Evolutionary conservation across 1,139 yeast species (phyloP), one percentile per base, ranked within the genome.

Genomic region (Kazachstania sp.): DNA sequence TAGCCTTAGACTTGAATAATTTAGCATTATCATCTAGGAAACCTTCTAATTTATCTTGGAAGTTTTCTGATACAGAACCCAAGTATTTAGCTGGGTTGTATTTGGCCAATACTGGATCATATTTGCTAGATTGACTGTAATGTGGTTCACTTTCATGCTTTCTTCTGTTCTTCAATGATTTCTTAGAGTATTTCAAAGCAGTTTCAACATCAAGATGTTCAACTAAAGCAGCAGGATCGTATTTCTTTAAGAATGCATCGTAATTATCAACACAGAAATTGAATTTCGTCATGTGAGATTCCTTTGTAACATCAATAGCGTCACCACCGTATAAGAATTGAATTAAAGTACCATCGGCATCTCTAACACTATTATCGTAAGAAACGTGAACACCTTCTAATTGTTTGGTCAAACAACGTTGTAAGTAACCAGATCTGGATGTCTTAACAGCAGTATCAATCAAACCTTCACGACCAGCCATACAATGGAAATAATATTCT

Each of bases 381-480:
- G 87, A 79, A 39, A 88, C 84, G 60, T 87, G 95, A 35, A 94
- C 95, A 73, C 98, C 98, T 70, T 94, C 99, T 57, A 94, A 77
- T 71, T 92, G 98, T 70, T 94, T 94, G 53, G 96, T 92, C 71
- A 94, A 78, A 79, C 98, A 94, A 73, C 99, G 84, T 72, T 94
- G 99, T 68, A 94, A 78, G 71, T 94, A 94, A 66, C 99, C 99
- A 48, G 98, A 90, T 72, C 97, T 84, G 26, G 97, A 87, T 9
- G 99, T 94, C 71, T 94, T 94, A 56, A 94, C 98, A 47, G 99
- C 98, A 50, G 99, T 94, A 76, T 94, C 99, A 72, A 94, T 94
- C 65, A 94, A 79, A 71, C 99, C 99, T 77, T 94, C 99, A 75
- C 99, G 84, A 69, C 99, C 99, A 50, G 99, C 99, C 99, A 94